Base-by-base conservation (phyloP, 2,329 filamentous ascomycete genomes). In the Cladosporium colombiae region DNA sequence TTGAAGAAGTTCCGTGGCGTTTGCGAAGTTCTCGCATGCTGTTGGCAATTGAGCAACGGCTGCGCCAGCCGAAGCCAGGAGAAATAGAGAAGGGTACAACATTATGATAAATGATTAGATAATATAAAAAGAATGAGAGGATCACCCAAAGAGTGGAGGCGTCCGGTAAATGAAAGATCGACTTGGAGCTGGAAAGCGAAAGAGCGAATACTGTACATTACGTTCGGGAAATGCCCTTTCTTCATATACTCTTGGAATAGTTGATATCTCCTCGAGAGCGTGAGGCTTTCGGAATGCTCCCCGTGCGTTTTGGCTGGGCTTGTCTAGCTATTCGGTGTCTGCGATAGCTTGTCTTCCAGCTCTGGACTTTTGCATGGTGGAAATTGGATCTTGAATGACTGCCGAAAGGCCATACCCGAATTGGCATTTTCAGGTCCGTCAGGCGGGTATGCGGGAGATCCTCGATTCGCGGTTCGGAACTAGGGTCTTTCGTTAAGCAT, bases 141-240 rank as follows among this genome's bases (percentile, higher is more conserved):
- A 37, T 27, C 55, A 11, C 55, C 55, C 37, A 57, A 40, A 57
- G 55, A 57, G 55, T 57, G 55, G 55, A 57, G 55, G 55, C 29
- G 55, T 57, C 55, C 55, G 4, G 31, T n/a, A 37, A 55, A 11
- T 46, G 21, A 21, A 57, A 33, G 55, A 57, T 57, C 23, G 55
- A 57, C 5, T 33, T 18, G 55, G 10, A 27, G 55, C 21, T 57
- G 33, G 33, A 37, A 25, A 23, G 21, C 33, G 16, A 27, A 18
- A 40, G 55, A 57, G 55, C 27, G 55, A 40, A 33, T 57, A 13
- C 29, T 31, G n/a, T 23, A 21, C n/a, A 40, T 29, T 14, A 18
- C 23, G n/a, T 52, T 18, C 49, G 25, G 27, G 23, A 4, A 4
- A 52, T 52, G 23, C 14, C 31, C 21, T 13, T 10, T 57, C 29